Base-by-base conservation (phyloP, 352 stramenopile genomes). In the Saprolegnia diclina region DNA sequence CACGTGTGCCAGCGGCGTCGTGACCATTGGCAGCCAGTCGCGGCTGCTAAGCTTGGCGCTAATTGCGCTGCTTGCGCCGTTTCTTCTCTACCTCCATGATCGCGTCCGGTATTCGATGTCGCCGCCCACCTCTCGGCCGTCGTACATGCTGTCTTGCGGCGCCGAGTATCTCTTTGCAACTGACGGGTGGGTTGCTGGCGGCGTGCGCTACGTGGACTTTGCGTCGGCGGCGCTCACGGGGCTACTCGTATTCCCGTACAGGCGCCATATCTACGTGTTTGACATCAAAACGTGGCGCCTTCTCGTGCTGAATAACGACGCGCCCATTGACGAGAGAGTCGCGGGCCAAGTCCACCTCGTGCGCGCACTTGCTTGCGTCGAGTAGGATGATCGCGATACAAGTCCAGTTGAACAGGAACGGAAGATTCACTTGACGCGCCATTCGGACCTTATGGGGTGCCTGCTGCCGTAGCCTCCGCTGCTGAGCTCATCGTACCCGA, bases 241-340 rank as follows among this genome's bases (percentile, higher is more conserved):
- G 5, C 45, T 65, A 11, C 40, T 65, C 26, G 45, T 55, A 1
- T 4, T 65, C 10, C 57, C 22, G 18, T 52, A 52, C n/a, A 14
- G 22, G 13, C 14, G 6, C 7, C 7, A 1, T 11, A 10, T 26
- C 3, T 65, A 65, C 45, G 57, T 65, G 11, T 40, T 65, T 24
- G 57, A 65, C 22, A 55, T 65, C 40, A 65, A 65, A 40, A 52
- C 57, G 22, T 65, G 57, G 57, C 57, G 57, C 9, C 59, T 24
- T 13, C 57, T 65, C 13, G 21, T 38, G n/a, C 18, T 65, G 45
- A 4, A 18, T 18, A 53, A 6, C 53, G 4, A 5, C 11, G 42
- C 11, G 7, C 11, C 42, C 42, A 48, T 48, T 42, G 13, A 55
- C 19, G 48, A 61, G 13, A 32, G 48, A 3, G 13, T 42, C 24